Evolutionary conservation across 139 green algal genomes (phyloP).

Genomic region (Axilococcus clingmanii): DNA sequence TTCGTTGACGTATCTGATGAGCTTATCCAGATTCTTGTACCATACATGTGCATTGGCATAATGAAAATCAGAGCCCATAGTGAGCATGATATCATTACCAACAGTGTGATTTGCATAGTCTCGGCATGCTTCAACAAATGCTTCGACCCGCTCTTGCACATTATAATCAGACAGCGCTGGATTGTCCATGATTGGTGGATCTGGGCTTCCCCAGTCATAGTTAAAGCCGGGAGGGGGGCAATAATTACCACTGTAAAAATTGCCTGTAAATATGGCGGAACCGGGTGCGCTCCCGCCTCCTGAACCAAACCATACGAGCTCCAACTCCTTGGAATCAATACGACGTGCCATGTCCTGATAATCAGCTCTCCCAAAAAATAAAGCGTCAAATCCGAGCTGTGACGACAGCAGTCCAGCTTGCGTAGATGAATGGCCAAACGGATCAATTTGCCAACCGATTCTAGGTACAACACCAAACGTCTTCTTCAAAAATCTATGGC

Average conservation of each 20-base stretch:
- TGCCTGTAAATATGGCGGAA: conserved; percentile 44
- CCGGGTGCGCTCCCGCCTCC: conserved; percentile 19
- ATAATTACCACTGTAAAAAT: conserved; percentile 59
- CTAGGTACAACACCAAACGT: conserved; percentile 48
- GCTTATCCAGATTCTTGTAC: conserved; percentile 83
- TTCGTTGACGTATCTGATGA: conserved; percentile 47
- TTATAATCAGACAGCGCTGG: conserved; percentile 61
- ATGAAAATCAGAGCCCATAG: conserved; percentile 80
- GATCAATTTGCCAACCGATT: conserved; percentile 84
- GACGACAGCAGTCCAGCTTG: conserved; percentile 66
- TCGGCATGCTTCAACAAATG: conserved; percentile 47
- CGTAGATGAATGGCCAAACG: conserved; percentile 80
- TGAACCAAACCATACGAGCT: conserved; percentile 46
- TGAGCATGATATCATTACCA: conserved; percentile 67
- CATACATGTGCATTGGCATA: conserved; percentile 51
- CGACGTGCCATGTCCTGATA: conserved; percentile 49
- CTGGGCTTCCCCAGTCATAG: conserved; percentile 41
- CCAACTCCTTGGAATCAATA: conserved; percentile 4
- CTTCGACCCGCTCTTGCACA: conserved; percentile 51
- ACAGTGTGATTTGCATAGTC: conserved; percentile 15
- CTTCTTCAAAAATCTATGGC: conserved; percentile 59
- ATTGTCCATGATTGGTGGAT: conserved; percentile 64
- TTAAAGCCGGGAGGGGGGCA: conserved; percentile 63
- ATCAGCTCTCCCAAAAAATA: conserved; percentile 80
- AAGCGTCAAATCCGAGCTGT: conserved; percentile 59